Conservation (phyloP, 441 rosid genomes). For the Pelargonium cotyledonis region DNA sequence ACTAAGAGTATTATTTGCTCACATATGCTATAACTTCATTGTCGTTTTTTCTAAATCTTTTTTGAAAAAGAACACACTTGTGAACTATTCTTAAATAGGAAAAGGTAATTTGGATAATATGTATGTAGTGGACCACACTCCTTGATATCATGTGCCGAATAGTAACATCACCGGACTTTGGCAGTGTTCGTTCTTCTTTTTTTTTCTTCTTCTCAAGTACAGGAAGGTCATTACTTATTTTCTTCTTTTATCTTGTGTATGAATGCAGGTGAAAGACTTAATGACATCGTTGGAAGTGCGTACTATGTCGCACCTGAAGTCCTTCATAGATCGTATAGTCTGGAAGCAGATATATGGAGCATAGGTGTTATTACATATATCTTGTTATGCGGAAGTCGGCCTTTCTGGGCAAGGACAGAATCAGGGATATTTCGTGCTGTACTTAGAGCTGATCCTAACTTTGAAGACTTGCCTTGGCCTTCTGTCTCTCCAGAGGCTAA, state of each 20-base stretch:
- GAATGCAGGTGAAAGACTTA: constrained; percentile 72
- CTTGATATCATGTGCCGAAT: background rate
- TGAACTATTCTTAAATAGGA: background rate
- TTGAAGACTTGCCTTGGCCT: constrained; percentile 87
- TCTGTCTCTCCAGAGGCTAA: constrained; percentile 67
- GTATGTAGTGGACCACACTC: background rate
- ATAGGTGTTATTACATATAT: constrained; percentile 90
- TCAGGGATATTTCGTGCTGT: constrained; percentile 92
- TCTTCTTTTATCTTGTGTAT: background rate
- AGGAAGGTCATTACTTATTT: background rate
- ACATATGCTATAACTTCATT: background rate
- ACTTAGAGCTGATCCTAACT: constrained; percentile 80
- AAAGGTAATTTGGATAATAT: background rate
- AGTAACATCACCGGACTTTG: background rate
- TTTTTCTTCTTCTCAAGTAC: background rate
- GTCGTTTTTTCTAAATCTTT: background rate
- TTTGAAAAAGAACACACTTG: background rate
- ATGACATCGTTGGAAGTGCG: constrained; percentile 97
- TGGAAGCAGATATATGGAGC: constrained; percentile 99
- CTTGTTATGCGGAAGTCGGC: constrained; percentile 90
- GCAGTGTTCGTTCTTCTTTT: too few species aligned
- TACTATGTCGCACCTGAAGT: constrained; percentile 98
- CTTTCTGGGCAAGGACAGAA: constrained; percentile 97
- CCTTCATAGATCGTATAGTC: constrained; percentile 76
- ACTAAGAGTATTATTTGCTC: background rate